Evolutionary conservation across 2,329 filamentous ascomycete genomes (phyloP), one percentile per base, ranked within the genome.

Genomic region (Sporothrix globosa): DNA sequence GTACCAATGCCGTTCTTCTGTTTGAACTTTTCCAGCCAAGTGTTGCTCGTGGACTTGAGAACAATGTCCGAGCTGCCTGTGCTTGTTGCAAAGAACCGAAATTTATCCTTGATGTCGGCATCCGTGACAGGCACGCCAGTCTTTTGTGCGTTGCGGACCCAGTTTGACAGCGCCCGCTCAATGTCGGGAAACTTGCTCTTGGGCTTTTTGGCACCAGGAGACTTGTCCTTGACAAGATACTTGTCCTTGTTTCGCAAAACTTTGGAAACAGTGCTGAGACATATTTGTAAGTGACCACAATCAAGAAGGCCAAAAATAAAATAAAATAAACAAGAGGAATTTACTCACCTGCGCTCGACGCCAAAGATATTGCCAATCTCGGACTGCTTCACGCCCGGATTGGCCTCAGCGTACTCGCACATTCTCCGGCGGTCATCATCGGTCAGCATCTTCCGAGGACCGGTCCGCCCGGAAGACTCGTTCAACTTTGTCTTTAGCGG

Each of bases 291-390:
- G 34, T 34, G 24, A 41, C 13, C 52, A 14, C n/a, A n/a, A 2
- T n/a, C 19, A 71, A 19, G 3, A 60, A 34, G 30, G 17, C 39
- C 17, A 52, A 17, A 27, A 39, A 50, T 34, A 48, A 46, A 54
- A 17, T 5, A 48, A 41, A n/a, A 30, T 30, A 61, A 53, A 71
- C 14, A 14, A 44, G 24, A 5, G 14, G n/a, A 46, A 41, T 30
- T 3, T 14, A 48, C 67, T 54, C 89, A 98, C 96, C 96, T 98
- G 90, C 96, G 85, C 82, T 99, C 96, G 68, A 99, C 96, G 48
- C 94, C 95, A 81, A 99, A 99, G 78, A 93, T 89, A 71, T 90
- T 91, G 81, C 96, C 96, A 81, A 99, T 99, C 77, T 98, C 95
- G 21, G 93, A 96, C 82, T 99, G 96, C 81, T 97, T 97, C 60